These are phyloP conservation scores for Fusarium nisikadoi DNA, from an alignment of 2,329 filamentous ascomycete species.

Conservation along the genomic window DNA sequence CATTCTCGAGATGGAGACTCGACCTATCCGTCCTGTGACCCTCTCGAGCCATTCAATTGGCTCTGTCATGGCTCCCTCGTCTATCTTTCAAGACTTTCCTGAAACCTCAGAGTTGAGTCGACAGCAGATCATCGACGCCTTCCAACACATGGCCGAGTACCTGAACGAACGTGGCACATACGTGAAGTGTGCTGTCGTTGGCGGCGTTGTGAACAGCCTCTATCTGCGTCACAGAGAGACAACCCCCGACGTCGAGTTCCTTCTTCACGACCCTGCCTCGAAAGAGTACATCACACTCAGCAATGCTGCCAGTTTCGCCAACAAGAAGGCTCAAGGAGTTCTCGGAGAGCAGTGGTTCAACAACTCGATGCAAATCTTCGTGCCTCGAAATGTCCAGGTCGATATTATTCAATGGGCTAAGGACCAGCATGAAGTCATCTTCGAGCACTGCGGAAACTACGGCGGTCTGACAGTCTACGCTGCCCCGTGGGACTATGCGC, in stretches of 20 bases:
- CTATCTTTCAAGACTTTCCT: constrained; percentile 29
- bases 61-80: constrained; percentile 27
- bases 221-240: constrained; percentile 31
- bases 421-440: constrained; percentile 29
- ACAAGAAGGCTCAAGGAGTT: constrained; percentile 14
- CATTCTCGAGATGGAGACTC: constrained; percentile 34
- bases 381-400: constrained; percentile 22
- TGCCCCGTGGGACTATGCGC: constrained; percentile 36
- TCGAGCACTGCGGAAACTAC: constrained; percentile 24
- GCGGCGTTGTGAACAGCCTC: constrained; percentile 38
- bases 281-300: constrained; percentile 18
- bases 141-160: constrained; percentile 37
- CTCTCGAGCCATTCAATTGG: constrained; percentile 33
- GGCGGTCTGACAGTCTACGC: constrained; percentile 34
- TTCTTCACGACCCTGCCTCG: constrained; percentile 24
- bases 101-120: constrained; percentile 21
- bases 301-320: constrained; percentile 35
- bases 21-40: constrained; percentile 27
- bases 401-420: constrained; percentile 20
- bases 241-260: constrained; percentile 40
- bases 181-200: constrained; percentile 26
- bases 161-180: constrained; percentile 26
- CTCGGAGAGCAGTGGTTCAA: constrained; percentile 40
- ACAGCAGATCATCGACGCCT: constrained; percentile 27
- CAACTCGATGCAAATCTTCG: constrained; percentile 38